Conservation (phyloP, 768 basidiomycete genomes). For the Pleurotus platypus region DNA sequence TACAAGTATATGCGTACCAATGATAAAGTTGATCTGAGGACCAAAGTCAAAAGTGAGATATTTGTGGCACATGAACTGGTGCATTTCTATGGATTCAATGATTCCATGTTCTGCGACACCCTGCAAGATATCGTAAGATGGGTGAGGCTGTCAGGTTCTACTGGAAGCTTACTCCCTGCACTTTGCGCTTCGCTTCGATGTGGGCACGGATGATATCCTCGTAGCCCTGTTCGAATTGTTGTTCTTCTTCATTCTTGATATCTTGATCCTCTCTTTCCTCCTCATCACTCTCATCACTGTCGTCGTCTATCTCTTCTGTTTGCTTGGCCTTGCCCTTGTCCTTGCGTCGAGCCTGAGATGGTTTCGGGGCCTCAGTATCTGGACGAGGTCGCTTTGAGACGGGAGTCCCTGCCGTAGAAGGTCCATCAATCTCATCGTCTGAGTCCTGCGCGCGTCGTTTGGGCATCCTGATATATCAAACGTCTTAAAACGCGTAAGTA, state of each 20-base stretch:
- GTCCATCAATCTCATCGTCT: conserved; percentile 39
- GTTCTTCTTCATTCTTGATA: conserved; percentile 54
- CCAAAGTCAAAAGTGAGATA: conserved; percentile 82
- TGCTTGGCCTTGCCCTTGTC: conserved; percentile 29
- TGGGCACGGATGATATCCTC: conserved; percentile 52
- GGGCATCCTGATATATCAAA: conserved; percentile 33
- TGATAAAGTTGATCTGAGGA: conserved; percentile 95
- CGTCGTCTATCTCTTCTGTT: conserved; percentile 27
- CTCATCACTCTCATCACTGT: conserved; percentile 24
- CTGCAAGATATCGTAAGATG: conserved; percentile 34
- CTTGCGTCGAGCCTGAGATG: conserved; percentile 18
- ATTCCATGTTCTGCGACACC: conserved; percentile 83
- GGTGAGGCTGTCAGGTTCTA: background rate
- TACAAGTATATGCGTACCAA: conserved; percentile 46
- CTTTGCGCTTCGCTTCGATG: conserved; percentile 44
- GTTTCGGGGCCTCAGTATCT: conserved; percentile 19
- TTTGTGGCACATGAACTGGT: conserved; percentile 96
- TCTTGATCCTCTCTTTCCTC: conserved; percentile 25
- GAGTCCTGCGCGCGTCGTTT: conserved; percentile 50
- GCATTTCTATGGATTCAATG: conserved; percentile 81
- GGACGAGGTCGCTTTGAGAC: conserved; percentile 31
- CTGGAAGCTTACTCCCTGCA: conserved; percentile 39
- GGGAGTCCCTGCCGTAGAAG: conserved; percentile 15
- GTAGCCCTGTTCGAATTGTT: conserved; percentile 60
- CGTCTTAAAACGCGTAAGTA: too few species aligned